Evolutionary conservation across 2,329 filamentous ascomycete species (phyloP).

Genomic region (Penicillium concentricum): DNA sequence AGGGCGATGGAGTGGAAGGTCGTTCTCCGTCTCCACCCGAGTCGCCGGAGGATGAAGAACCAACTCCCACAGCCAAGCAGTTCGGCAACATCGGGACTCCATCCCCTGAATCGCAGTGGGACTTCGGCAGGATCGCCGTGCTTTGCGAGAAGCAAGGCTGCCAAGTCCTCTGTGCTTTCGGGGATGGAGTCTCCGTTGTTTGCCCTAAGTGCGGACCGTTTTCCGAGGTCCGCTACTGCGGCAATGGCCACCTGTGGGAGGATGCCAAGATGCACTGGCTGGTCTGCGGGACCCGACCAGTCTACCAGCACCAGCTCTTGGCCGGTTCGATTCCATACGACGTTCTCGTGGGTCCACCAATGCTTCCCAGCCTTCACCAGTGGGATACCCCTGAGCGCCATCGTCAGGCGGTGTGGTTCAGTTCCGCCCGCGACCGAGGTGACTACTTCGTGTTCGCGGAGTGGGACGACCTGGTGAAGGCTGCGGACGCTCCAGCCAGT

Average conservation of each 20-base stretch:
- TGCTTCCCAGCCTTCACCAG: constrained; percentile 28
- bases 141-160: constrained; percentile 30
- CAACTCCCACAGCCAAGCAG: constrained; percentile 1
- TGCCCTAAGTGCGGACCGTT: constrained; percentile 43
- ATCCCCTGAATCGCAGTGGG: background rate
- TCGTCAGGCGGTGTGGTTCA: constrained; percentile 36
- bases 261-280: constrained; percentile 40
- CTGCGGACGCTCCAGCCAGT: constrained; percentile 10
- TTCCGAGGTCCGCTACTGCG: constrained; percentile 41
- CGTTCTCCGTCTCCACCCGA: background rate
- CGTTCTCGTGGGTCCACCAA: constrained; percentile 21
- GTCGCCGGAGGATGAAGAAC: background rate
- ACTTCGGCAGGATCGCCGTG: background rate
- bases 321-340: constrained; percentile 21
- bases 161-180: constrained; percentile 30
- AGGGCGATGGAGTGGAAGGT: background rate
- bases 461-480: constrained; percentile 15
- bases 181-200: constrained; percentile 33
- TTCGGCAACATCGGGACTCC: background rate
- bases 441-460: constrained; percentile 41
- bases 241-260: constrained; percentile 34
- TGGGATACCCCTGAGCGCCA: constrained; percentile 38
- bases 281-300: constrained; percentile 20
- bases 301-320: constrained; percentile 20
- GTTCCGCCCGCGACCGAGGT: constrained; percentile 20